Percentiles rank a stretch among this genome's conserved stretches.
Evolutionary conservation across 2,329 filamentous ascomycete species (phyloP).

Genomic region (Nemania diffusa): DNA sequence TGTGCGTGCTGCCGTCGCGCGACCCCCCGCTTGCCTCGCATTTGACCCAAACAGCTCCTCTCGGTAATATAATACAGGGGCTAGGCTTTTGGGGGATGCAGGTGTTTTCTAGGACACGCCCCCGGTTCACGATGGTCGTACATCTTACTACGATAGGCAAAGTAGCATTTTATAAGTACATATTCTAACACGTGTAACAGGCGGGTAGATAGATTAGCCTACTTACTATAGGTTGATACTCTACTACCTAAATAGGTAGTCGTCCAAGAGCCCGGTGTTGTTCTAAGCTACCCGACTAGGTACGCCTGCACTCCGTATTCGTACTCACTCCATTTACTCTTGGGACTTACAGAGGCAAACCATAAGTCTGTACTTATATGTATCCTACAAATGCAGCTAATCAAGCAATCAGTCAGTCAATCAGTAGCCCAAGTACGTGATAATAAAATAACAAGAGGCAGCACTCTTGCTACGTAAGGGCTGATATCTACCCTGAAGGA

Average conservation of each 20-base stretch:
- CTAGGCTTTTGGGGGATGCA: constrained; percentile 1
- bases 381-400: too few species aligned
- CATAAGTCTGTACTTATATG: too few species aligned
- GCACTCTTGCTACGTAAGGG: neutral
- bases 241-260: too few species aligned
- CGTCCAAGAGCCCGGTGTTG: too few species aligned
- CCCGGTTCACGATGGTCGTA: constrained; percentile 6
- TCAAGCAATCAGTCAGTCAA: too few species aligned
- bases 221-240: too few species aligned
- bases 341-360: too few species aligned
- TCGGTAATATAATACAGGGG: neutral
- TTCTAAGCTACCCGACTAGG: too few species aligned
- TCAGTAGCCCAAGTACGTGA: too few species aligned
- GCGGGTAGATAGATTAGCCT: neutral
- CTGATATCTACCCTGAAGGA: constrained; percentile 1
- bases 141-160: neutral
- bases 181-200: neutral
- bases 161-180: neutral
- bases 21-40: neutral
- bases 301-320: too few species aligned
- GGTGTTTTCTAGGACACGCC: neutral
- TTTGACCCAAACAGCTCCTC: neutral
- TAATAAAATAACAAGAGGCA: too few species aligned
- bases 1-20: neutral
- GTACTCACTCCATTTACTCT: too few species aligned